These are phyloP conservation scores for Phycomyces blakesleeanus DNA, from an alignment of 192 early-diverging fungal genomes.

Conservation along the genomic window DNA sequence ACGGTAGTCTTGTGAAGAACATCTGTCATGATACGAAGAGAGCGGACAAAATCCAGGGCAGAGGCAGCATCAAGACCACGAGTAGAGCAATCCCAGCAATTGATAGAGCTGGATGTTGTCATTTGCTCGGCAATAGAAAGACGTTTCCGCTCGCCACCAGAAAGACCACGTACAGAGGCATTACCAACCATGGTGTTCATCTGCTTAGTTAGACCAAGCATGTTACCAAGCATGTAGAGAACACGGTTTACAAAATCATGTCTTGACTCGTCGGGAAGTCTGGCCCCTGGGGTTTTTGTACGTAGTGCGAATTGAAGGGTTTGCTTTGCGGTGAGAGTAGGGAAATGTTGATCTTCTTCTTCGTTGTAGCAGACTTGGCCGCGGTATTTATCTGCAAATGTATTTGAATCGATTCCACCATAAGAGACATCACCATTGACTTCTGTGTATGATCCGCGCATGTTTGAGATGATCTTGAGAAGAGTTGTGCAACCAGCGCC, in stretches of 20 bases:
- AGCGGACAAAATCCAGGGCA: conserved; percentile 75
- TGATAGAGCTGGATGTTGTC: conserved; percentile 55
- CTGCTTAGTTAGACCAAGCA: conserved; percentile 55
- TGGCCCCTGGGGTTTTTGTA: conserved; percentile 63
- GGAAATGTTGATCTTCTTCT: conserved; percentile 79
- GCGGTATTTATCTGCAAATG: conserved; percentile 59
- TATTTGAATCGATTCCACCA: conserved; percentile 61
- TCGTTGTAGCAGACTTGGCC: conserved; percentile 76
- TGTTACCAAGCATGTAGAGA: conserved; percentile 46
- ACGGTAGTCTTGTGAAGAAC: conserved; percentile 60
- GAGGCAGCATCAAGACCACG: conserved; percentile 78
- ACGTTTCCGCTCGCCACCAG: conserved; percentile 76
- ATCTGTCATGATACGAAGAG: conserved; percentile 70
- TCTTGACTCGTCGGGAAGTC: conserved; percentile 44
- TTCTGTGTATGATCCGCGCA: conserved; percentile 45
- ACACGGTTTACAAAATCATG: conserved; percentile 50
- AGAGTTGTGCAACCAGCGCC: conserved; percentile 66
- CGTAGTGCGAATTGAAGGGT: conserved; percentile 75
- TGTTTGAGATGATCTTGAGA: conserved; percentile 59
- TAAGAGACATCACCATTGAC: conserved; percentile 59
- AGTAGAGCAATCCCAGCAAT: conserved; percentile 61
- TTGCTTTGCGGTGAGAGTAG: conserved; percentile 74
- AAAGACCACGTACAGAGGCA: conserved; percentile 70
- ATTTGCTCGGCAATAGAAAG: conserved; percentile 76
- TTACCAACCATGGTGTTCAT: conserved; percentile 71